A percentile compares a stretch with the other conserved stretches of the same genome.
Evolutionary conservation across 129 eudicot genomes (phyloP).

Genomic region (Flaveria ramosissima): DNA sequence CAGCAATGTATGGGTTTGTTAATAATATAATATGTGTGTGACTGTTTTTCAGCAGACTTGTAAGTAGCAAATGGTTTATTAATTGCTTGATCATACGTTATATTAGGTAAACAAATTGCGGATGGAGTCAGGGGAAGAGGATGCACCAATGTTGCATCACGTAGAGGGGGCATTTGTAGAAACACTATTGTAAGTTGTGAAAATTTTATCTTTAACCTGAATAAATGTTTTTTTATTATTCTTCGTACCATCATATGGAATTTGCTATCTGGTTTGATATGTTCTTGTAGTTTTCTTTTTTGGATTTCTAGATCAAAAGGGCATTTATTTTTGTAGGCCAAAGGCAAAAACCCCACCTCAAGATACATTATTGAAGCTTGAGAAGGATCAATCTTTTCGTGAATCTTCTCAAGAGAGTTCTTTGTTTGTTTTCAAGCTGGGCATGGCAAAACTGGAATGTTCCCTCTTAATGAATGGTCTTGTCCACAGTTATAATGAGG

Average conservation of each 20-base stretch:
- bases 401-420: conserved; percentile 72
- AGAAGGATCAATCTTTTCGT: conserved; percentile 63
- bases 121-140: conserved; percentile 68
- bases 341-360: conserved; percentile 77
- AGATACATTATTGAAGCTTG: conserved; percentile 68
- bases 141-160: conserved; percentile 71
- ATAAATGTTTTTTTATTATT: neutral
- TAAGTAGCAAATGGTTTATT: conserved; percentile 1
- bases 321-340: conserved; percentile 47
- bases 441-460: conserved; percentile 67
- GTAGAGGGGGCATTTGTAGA: conserved; percentile 95
- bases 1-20: conserved; percentile 73
- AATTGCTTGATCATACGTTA: neutral
- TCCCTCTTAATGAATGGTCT: conserved; percentile 92
- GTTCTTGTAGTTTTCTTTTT: conserved; percentile 10
- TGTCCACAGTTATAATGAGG: conserved; percentile 76
- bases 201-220: neutral
- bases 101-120: conserved; percentile 72
- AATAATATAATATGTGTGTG: neutral
- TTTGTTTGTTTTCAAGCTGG: conserved; percentile 75
- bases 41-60: neutral
- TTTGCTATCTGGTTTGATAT: conserved; percentile 14
- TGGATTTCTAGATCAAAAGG: neutral
- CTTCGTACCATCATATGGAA: neutral
- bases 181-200: conserved; percentile 66